Evolutionary conservation across 306 rosid genomes (phyloP).

Genomic region (Casuarina cunninghamiana): DNA sequence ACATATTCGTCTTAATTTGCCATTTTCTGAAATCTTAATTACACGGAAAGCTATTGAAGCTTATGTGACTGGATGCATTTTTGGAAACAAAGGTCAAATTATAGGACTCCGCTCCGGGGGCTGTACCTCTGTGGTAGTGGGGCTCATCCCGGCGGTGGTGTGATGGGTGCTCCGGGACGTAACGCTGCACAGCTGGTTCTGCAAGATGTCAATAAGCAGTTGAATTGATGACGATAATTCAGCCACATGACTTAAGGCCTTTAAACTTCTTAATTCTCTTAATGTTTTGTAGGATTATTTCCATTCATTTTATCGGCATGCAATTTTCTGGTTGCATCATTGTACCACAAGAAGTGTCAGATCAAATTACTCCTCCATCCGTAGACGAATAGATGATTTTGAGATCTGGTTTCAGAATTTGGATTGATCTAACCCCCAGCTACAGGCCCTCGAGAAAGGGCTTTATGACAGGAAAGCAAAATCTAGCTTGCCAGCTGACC

Average conservation of each 20-base stretch:
- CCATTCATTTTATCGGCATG: not conserved
- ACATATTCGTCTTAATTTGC: not conserved
- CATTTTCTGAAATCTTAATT: not conserved
- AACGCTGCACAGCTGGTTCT: constrained; percentile 83
- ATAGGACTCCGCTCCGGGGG: constrained; percentile 73
- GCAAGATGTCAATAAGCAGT: constrained; percentile 44
- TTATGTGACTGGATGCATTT: constrained; percentile 14
- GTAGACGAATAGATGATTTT: not conserved
- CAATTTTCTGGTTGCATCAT: not conserved
- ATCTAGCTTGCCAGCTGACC: no score
- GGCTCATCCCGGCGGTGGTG: constrained; percentile 96
- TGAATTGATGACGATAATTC: not conserved
- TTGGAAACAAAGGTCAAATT: constrained; percentile 62
- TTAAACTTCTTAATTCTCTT: not conserved
- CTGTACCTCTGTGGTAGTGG: constrained; percentile 82
- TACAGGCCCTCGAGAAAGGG: no score
- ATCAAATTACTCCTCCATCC: not conserved
- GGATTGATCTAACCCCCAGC: no score
- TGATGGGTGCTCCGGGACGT: constrained; percentile 94
- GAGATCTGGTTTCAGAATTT: not conserved
- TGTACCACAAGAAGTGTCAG: not conserved
- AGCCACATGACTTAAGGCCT: not conserved
- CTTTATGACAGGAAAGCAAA: no score
- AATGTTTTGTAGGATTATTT: not conserved
- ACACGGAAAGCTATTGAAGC: not conserved